Base-by-base conservation (phyloP, 225 moss, liverwort and hornwort species). In the Anthoceros angustus region DNA sequence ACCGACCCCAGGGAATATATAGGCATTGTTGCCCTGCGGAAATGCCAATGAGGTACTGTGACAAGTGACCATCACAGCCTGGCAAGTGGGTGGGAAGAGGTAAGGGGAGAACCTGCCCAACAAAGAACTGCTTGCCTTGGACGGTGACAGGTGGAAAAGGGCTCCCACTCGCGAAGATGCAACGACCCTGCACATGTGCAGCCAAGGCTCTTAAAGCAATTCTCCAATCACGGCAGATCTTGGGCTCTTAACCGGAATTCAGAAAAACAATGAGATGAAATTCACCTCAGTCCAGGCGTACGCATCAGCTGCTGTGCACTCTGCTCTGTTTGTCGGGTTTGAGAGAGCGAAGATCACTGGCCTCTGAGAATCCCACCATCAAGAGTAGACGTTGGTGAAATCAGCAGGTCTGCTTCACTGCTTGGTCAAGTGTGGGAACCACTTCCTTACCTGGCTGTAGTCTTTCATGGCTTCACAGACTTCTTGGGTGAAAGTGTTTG, bases 281-380 rank as follows among this genome's bases (percentile, higher is more conserved):
- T 72, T 66, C 24, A 89, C 89, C 76, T 86, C 74, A 0, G 86
- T 84, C 70, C 78, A 78, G 9, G 70, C 84, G 72, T 83, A 89
- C 32, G 86, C 84, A 9, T 86, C 80, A 68, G 86, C 84, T 69
- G 86, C 86, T 18, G 88, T 88, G 61, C 88, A 89, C 72, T 89
- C 89, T 10, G 89, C 82, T 45, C 86, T 82, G 42, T 82, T 81
- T 62, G 89, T 89, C 66, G 89, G 89, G 72, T 89, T 89, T 67
- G 89, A 89, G 24, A 89, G 76, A 9, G 89, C 89, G 70, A 89
- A 64, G n/a, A 89, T 71, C 9, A 89, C 72, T 39, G 89, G 89
- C 75, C 84, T 77, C 89, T 89, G 84, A 70, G 78, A 12, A 66
- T 2, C 12, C 55, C 15, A 41, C 55, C 42, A 43, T 25, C n/a